phyloP scores from a whole-genome alignment of 2,329 filamentous ascomycete species.

The Scytalidium sp. region DNA sequence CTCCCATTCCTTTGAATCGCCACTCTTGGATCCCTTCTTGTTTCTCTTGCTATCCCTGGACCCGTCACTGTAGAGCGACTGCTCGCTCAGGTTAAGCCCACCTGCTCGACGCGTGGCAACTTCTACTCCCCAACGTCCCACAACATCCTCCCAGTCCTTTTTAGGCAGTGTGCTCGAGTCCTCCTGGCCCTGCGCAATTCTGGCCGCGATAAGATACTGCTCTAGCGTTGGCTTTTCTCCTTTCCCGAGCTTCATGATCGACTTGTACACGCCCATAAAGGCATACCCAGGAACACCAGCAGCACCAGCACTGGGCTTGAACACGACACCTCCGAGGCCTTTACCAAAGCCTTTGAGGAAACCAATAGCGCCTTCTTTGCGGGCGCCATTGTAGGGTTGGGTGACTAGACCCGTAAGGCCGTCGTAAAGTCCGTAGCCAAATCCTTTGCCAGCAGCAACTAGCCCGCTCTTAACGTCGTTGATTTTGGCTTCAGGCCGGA shows the following conservation, averaged over 20 bases:
- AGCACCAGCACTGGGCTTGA: constrained; percentile 62
- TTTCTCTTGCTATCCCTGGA: no score
- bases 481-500: constrained; percentile 51
- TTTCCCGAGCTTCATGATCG: constrained; percentile 22
- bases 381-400: constrained; percentile 56
- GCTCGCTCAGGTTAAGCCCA: no score
- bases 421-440: constrained; percentile 63
- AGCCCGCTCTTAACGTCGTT: constrained; percentile 64
- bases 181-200: neutral
- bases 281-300: constrained; percentile 60
- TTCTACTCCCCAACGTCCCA: no score
- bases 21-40: no score
- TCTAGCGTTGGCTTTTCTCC: constrained; percentile 6
- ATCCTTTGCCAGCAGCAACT: constrained; percentile 57
- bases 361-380: constrained; percentile 52
- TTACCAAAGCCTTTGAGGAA: constrained; percentile 52
- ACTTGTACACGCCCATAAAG: constrained; percentile 60
- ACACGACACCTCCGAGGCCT: constrained; percentile 60
- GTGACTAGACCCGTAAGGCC: constrained; percentile 60
- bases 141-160: neutral
- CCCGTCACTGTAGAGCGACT: no score
- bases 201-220: neutral
- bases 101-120: no score
- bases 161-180: neutral
- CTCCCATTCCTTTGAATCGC: no score